These are phyloP conservation scores for Leishmania aethiopica DNA, from an alignment of 208 protist genomes.

Conservation along the genomic window DNA sequence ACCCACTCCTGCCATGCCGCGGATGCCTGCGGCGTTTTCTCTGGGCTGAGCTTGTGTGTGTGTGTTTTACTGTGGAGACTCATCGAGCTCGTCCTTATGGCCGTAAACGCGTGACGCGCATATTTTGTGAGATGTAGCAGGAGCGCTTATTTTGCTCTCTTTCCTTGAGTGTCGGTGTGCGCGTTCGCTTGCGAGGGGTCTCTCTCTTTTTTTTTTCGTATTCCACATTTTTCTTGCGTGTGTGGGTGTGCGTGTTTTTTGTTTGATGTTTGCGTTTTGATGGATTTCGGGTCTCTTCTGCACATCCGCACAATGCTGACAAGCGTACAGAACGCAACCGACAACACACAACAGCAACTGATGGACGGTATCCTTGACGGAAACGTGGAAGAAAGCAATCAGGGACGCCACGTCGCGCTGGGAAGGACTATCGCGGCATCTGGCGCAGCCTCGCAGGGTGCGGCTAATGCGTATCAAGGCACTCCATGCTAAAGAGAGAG, in stretches of 20 bases:
- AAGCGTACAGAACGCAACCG: background rate
- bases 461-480: background rate
- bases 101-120: too few relatives aligned
- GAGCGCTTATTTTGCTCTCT: background rate
- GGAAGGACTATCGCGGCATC: background rate
- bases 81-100: background rate
- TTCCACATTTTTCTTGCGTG: background rate
- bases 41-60: background rate
- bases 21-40: background rate
- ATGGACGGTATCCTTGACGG: background rate
- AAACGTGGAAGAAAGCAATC: background rate
- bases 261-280: background rate
- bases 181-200: background rate
- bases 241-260: background rate
- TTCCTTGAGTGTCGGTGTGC: background rate
- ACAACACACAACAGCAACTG: background rate
- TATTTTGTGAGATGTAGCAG: background rate
- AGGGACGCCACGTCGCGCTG: background rate
- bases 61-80: background rate
- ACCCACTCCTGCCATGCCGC: background rate
- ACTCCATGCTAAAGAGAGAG: background rate
- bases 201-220: background rate
- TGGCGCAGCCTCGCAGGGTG: background rate
- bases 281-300: background rate
- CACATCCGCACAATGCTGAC: background rate